phyloP scores from a whole-genome alignment of 2,329 filamentous ascomycete genomes.

The Sporothrix sp. region DNA sequence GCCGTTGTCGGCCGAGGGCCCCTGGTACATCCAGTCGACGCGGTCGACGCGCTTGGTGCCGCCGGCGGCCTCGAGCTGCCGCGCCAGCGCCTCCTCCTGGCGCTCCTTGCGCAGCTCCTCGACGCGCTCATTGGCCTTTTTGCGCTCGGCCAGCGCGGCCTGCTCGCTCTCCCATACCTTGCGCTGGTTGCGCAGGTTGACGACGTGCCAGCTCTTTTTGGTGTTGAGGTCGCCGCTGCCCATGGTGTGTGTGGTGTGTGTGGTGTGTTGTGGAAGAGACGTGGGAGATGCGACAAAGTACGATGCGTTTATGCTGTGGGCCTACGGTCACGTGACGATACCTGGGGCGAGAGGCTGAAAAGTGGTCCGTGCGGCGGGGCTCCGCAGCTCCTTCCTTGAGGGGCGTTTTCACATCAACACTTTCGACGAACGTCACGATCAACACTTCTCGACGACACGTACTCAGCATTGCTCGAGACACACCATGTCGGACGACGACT shows the following conservation, averaged over 20 bases:
- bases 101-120: slow-evolving; percentile 93
- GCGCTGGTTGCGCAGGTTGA: slow-evolving; percentile 80
- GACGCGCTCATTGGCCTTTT: slow-evolving; percentile 80
- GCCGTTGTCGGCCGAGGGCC: slow-evolving; percentile 66
- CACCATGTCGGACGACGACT: slow-evolving; percentile 89
- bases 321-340: too few relatives aligned
- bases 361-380: slow-evolving; percentile 13
- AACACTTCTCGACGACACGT: too few relatives aligned
- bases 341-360: slow-evolving; percentile 12
- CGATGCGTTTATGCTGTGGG: too few relatives aligned
- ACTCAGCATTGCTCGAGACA: too few relatives aligned
- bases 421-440: too few relatives aligned
- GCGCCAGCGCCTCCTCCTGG: slow-evolving; percentile 81
- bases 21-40: slow-evolving; percentile 98
- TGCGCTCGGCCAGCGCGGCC: slow-evolving; percentile 87
- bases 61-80: slow-evolving; percentile 79
- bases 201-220: slow-evolving; percentile 92
- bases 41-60: slow-evolving; percentile 70
- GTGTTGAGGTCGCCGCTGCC: slow-evolving; percentile 85
- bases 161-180: slow-evolving; percentile 87
- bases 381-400: too few relatives aligned
- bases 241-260: slow-evolving; percentile 39
- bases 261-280: background rate
- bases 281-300: background rate
- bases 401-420: too few relatives aligned